Evolutionary conservation across 352 stramenopile species (phyloP), one percentile per base, ranked within the genome.

Genomic region (Globisporangium emineosum): DNA sequence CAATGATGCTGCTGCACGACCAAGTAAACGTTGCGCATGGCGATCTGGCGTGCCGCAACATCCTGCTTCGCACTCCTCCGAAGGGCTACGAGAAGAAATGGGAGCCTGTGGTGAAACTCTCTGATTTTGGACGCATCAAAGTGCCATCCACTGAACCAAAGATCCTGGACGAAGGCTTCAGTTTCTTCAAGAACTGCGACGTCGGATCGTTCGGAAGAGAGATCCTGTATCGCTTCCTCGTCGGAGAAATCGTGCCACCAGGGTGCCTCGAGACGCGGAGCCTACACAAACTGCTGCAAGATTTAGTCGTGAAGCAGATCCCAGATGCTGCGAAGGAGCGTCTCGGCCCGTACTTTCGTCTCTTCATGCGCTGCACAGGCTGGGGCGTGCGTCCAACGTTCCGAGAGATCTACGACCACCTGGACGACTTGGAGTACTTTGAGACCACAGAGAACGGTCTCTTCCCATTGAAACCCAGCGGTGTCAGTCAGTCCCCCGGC

Each of bases 151-250:
- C 75, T 12, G 86, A 94, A 64, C 83, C 86, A 17, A 78, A 81
- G 58, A 88, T 94, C 32, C 77, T 93, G 13, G 78, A 85, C 32
- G 78, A 72, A 19, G 71, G 70, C 17, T 93, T 94, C 56, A 94
- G 86, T 56, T 94, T 94, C 50, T 83, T 77, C 71, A 94, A 94
- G 60, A 94, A 94, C 70, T 85, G 73, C 35, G 86, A 94, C 67
- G 72, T 94, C 45, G 86, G 86, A 2, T 76, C 82, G 7, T 94
- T 94, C 37, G 86, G 79, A 1, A 71, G 86, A 10, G 86, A 94
- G 62, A 90, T 94, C 29, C 50, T 94, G 23, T 94, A 85, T 53
- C 86, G 86, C 1, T 63, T 94, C 29, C 69, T 94, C 0, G 86
- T 94, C 10, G 86, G 86, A 8, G 86, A 94, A 63, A 87, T 92